phyloP scores from a whole-genome alignment of 225 moss, liverwort and hornwort genomes.

The Bryum argenteum region DNA sequence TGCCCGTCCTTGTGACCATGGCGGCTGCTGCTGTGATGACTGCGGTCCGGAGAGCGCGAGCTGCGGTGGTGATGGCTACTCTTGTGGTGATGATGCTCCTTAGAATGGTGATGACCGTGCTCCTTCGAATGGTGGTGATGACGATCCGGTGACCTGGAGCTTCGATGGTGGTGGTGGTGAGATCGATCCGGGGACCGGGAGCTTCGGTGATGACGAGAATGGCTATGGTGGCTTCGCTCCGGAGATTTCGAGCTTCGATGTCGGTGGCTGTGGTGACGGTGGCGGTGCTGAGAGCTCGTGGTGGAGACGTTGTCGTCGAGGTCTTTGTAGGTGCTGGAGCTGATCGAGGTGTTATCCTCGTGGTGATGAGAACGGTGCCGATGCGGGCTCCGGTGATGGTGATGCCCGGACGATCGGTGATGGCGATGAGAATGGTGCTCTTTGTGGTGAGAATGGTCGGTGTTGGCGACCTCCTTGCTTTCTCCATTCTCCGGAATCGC shows the following conservation, averaged over 20 bases:
- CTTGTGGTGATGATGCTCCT: slow-evolving; percentile 20
- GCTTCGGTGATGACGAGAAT: slow-evolving; percentile 18
- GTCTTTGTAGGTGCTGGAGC: slow-evolving; percentile 39
- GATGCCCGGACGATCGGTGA: slow-evolving; percentile 32
- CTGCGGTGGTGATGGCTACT: background rate
- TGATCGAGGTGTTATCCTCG: slow-evolving; percentile 38
- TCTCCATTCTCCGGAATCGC: slow-evolving; percentile 2
- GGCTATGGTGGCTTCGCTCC: slow-evolving; percentile 23
- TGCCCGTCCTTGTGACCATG: slow-evolving; percentile 11
- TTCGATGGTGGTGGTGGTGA: background rate
- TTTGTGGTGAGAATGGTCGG: slow-evolving; percentile 38
- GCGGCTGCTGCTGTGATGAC: slow-evolving; percentile 16
- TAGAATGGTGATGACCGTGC: slow-evolving; percentile 23
- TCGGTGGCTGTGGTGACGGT: slow-evolving; percentile 26
- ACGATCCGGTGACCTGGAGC: slow-evolving; percentile 23
- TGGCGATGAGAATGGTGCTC: slow-evolving; percentile 32
- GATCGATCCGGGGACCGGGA: slow-evolving; percentile 38
- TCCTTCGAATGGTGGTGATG: slow-evolving; percentile 33
- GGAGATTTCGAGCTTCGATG: slow-evolving; percentile 17
- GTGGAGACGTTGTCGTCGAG: slow-evolving; percentile 40
- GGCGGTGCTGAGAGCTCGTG: slow-evolving; percentile 43
- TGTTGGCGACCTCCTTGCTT: slow-evolving; percentile 33
- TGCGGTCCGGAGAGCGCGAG: slow-evolving; percentile 31
- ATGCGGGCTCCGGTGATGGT: slow-evolving; percentile 40
- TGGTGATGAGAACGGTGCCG: slow-evolving; percentile 32